These are phyloP conservation scores for Volvariella volvacea DNA, from an alignment of 1,284 basidiomycete genomes.

Conservation along the genomic window DNA sequence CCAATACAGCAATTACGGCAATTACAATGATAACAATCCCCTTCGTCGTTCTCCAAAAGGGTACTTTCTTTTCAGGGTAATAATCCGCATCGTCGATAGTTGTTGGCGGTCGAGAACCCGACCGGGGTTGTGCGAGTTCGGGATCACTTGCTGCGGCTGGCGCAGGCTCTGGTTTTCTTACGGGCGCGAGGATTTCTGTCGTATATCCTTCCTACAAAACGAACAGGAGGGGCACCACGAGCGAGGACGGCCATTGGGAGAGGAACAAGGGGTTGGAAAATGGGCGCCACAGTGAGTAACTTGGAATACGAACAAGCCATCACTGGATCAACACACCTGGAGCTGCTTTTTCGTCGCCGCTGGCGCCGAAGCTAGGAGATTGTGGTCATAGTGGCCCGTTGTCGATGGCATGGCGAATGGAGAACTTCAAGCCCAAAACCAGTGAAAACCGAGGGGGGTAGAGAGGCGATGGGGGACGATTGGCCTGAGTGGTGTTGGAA, in stretches of 20 bases:
- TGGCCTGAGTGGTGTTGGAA: too few relatives aligned
- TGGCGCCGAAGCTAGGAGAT: slow-evolving; percentile 35
- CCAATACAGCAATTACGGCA: slow-evolving; percentile 35
- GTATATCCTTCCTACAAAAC: slow-evolving; percentile 54
- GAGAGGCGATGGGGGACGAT: too few relatives aligned
- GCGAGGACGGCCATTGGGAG: not conserved
- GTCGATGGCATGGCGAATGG: slow-evolving; percentile 2
- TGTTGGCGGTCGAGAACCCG: slow-evolving; percentile 4
- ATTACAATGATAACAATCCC: slow-evolving; percentile 28
- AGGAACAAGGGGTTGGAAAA: not conserved
- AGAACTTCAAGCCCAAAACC: too few relatives aligned
- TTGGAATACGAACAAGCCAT: slow-evolving; percentile 1
- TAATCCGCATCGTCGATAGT: not conserved
- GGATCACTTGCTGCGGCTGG: slow-evolving; percentile 10
- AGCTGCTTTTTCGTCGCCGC: slow-evolving; percentile 36
- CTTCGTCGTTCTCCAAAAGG: slow-evolving; percentile 26
- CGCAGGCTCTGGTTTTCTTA: slow-evolving; percentile 7
- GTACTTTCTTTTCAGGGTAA: slow-evolving; percentile 1
- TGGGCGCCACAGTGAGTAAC: not conserved
- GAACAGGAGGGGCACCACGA: too few relatives aligned
- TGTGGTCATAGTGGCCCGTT: slow-evolving; percentile 33
- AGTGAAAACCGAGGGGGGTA: too few relatives aligned
- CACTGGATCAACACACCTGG: slow-evolving; percentile 28
- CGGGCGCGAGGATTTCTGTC: slow-evolving; percentile 33
- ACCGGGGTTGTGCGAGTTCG: slow-evolving; percentile 9